These are phyloP conservation scores for Vitis vinifera DNA, from an alignment of 164 flowering plant species.

Conservation along the genomic window ASM3070453v1 NC_081822.1:189001-189500, in stretches of 20 bases:
- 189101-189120: too few species aligned
- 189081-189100: too few species aligned
- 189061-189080: too few species aligned
- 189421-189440: slow-evolving; percentile 87
- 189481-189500: too few species aligned
- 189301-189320: slow-evolving; percentile 70
- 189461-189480: background rate
- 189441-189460: slow-evolving; percentile 63
- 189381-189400: slow-evolving; percentile 77
- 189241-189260: too few species aligned
- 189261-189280: background rate
- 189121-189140: too few species aligned
- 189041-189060: background rate
- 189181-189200: too few species aligned
- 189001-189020: background rate
- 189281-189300: slow-evolving; percentile 37
- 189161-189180: too few species aligned
- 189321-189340: slow-evolving; percentile 95
- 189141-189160: too few species aligned
- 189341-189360: slow-evolving; percentile 76
- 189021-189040: background rate
- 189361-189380: slow-evolving; percentile 89
- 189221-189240: too few species aligned
- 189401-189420: slow-evolving; percentile 78
- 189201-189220: too few species aligned